Conservation (phyloP, 2,329 filamentous ascomycete genomes). For the Drechslerella dactyloides region DNA sequence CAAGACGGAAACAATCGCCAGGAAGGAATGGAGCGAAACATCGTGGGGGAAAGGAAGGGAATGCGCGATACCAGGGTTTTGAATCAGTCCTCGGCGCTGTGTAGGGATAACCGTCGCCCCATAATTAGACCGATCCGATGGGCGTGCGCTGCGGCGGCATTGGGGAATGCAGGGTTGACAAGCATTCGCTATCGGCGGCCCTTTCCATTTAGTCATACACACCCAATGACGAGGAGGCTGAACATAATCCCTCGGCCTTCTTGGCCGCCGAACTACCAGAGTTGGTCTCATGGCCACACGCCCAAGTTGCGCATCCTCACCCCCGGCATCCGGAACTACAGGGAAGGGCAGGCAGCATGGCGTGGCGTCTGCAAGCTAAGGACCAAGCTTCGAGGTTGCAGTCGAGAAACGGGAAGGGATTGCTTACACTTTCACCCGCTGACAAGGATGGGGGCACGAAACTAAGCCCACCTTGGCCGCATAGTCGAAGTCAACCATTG, state of each 20-base stretch:
- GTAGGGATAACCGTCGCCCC: conserved; percentile 31
- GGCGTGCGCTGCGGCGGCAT: background rate
- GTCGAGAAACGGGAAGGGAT: conserved; percentile 24
- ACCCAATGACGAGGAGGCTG: conserved; percentile 38
- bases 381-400: conserved; percentile 35
- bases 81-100: conserved; percentile 10
- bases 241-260: conserved; percentile 36
- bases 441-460: conserved; percentile 40
- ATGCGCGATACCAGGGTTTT: conserved; percentile 25
- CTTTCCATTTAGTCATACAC: conserved; percentile 32
- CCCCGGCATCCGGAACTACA: background rate
- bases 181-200: conserved; percentile 28
- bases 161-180: conserved; percentile 18
- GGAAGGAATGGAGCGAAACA: conserved; percentile 16
- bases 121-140: conserved; percentile 36
- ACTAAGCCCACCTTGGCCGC: conserved; percentile 47
- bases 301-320: background rate
- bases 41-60: conserved; percentile 5
- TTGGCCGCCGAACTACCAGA: conserved; percentile 29
- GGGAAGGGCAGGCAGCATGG: background rate
- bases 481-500: conserved; percentile 11
- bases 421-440: conserved; percentile 17
- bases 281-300: conserved; percentile 23
- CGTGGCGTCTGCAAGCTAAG: background rate
- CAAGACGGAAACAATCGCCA: conserved; percentile 17